Percentiles rank a stretch among this genome's conserved stretches.
Evolutionary conservation across 73 alveolate genomes (phyloP).

Genomic region (Paramecium sexaurelia): DNA sequence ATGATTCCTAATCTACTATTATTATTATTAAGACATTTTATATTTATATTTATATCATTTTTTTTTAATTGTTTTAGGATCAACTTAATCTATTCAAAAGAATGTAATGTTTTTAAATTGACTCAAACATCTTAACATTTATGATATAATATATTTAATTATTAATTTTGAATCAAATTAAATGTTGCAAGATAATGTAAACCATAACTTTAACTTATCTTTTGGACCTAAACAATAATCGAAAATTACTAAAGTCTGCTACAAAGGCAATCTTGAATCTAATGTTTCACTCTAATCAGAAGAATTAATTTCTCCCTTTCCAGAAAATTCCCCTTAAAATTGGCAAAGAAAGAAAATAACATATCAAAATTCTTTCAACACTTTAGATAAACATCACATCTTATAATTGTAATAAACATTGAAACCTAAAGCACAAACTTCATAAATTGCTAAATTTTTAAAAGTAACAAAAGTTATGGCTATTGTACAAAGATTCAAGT

Average conservation of each 20-base stretch:
- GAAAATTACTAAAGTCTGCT: not conserved
- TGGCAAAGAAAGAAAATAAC: not conserved
- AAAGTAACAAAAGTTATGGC: not conserved
- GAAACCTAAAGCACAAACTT: not conserved
- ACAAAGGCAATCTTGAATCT: not conserved
- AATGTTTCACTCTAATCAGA: not conserved
- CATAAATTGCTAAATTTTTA: not conserved
- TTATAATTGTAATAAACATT: not conserved
- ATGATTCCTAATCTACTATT: not conserved
- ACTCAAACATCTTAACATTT: not conserved
- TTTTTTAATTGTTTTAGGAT: no score
- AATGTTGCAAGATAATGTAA: not conserved
- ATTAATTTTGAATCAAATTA: not conserved
- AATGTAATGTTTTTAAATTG: no score
- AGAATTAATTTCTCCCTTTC: not conserved
- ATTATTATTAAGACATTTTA: not conserved
- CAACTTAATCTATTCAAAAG: no score
- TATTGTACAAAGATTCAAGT: not conserved
- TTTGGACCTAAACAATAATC: not conserved
- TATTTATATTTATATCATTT: not conserved
- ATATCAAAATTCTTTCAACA: not conserved
- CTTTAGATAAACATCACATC: not conserved
- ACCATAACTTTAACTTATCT: not conserved
- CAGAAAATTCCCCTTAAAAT: not conserved
- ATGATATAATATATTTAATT: not conserved